Evolutionary conservation across 2,329 filamentous ascomycete species (phyloP).

Genomic region (Bertia moriformis): DNA sequence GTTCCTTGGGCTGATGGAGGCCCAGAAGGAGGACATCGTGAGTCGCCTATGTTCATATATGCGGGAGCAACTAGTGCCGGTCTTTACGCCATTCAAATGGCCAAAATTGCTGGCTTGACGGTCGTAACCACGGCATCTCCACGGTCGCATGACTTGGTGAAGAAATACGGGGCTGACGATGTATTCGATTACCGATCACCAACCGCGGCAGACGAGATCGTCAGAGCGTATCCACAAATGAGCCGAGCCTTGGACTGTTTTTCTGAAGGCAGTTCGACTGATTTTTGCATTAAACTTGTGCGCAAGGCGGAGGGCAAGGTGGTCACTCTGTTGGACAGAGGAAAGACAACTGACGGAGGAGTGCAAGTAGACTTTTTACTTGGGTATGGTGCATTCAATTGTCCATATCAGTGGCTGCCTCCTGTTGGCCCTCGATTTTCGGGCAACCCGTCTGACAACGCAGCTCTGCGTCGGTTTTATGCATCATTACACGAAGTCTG

Average conservation of each 20-base stretch:
- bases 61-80: not conserved
- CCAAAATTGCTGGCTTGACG: slow-evolving; percentile 6
- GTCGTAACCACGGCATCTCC: slow-evolving; percentile 30
- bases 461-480: not conserved
- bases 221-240: not conserved
- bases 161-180: slow-evolving; percentile 27
- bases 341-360: not conserved
- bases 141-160: slow-evolving; percentile 29
- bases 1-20: not conserved
- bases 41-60: not conserved
- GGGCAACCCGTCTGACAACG: not conserved
- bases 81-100: not conserved
- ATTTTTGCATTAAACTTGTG: not conserved
- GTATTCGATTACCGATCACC: slow-evolving; percentile 33
- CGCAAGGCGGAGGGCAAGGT: not conserved
- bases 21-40: not conserved
- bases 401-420: not conserved
- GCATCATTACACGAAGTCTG: not conserved
- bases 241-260: not conserved
- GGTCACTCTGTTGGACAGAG: not conserved
- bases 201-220: slow-evolving; percentile 26
- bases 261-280: not conserved
- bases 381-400: not conserved
- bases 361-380: not conserved
- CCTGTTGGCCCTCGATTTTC: not conserved